Percentiles rank a stretch among this genome's conserved stretches.
These are phyloP conservation scores for Pythium dissimile DNA, from an alignment of 352 stramenopile species.

Conservation along the genomic window DNA sequence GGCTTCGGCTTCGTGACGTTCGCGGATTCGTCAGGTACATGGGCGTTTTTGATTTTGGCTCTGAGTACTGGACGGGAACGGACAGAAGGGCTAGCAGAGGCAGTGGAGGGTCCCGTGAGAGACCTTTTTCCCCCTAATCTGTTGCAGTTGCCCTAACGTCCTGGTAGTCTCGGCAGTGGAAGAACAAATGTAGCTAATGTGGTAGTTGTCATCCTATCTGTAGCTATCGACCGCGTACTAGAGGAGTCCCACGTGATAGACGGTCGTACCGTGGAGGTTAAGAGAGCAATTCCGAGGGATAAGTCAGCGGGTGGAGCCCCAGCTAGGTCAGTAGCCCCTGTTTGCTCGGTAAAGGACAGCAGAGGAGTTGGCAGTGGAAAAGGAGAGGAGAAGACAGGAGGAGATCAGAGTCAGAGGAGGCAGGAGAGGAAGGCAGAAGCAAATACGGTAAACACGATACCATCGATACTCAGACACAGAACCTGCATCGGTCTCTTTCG, in stretches of 20 bases:
- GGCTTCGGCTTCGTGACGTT: conserved; percentile 95
- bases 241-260: conserved; percentile 88
- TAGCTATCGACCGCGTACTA: conserved; percentile 81
- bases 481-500: neutral
- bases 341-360: neutral
- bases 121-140: no score
- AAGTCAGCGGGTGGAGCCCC: conserved; percentile 42
- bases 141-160: no score
- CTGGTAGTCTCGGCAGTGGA: no score
- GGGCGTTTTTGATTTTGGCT: neutral
- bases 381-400: conserved; percentile 14
- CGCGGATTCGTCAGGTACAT: conserved; percentile 82
- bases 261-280: conserved; percentile 90
- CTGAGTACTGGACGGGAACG: conserved; percentile 3
- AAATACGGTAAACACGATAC: conserved; percentile 15
- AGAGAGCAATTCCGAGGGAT: conserved; percentile 88
- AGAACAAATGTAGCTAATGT: conserved; percentile 23
- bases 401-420: conserved; percentile 12
- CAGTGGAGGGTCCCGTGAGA: no score
- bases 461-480: neutral
- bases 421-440: conserved; percentile 3
- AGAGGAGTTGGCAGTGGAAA: conserved; percentile 29
- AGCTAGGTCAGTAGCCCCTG: conserved; percentile 69
- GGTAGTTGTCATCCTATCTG: conserved; percentile 23
- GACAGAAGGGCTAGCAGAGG: no score